Conservation (phyloP, 148 eudicot species). For the Suaeda aralocaspica region DNA sequence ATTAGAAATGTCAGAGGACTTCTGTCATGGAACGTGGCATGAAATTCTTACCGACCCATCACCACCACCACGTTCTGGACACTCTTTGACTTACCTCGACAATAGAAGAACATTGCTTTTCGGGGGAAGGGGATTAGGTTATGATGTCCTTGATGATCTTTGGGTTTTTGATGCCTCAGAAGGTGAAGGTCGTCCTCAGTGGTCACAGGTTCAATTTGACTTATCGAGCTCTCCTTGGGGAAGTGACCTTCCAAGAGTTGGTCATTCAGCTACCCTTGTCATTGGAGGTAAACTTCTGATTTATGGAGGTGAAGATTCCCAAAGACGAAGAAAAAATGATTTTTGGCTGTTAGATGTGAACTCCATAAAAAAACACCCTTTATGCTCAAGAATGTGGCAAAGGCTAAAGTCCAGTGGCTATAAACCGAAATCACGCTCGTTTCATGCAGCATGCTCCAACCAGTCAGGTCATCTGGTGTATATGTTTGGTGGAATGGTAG, state of each 20-base stretch:
- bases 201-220: conserved; percentile 59
- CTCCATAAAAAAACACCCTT: conserved; percentile 32
- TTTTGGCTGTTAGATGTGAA: conserved; percentile 81
- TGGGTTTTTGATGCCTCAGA: conserved; percentile 67
- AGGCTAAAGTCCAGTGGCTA: conserved; percentile 50
- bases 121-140: conserved; percentile 87
- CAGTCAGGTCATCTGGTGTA: conserved; percentile 66
- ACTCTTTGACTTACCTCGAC: conserved; percentile 63
- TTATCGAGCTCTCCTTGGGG: conserved; percentile 51
- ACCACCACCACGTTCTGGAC: conserved; percentile 89
- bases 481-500: conserved; percentile 90
- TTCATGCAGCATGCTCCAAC: conserved; percentile 83
- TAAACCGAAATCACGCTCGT: conserved; percentile 67
- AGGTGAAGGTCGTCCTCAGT: conserved; percentile 49
- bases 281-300: conserved; percentile 72
- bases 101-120: conserved; percentile 54
- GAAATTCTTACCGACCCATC: conserved; percentile 49
- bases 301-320: conserved; percentile 91
- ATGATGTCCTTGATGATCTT: conserved; percentile 73
- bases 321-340: conserved; percentile 72
- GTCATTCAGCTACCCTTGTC: conserved; percentile 83
- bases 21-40: conserved; percentile 63
- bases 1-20: conserved; percentile 70
- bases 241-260: conserved; percentile 71
- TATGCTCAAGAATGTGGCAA: conserved; percentile 56